Base-by-base conservation (phyloP, 176 grass and related monocot genomes). In the Rhynchospora tenuis region DNA sequence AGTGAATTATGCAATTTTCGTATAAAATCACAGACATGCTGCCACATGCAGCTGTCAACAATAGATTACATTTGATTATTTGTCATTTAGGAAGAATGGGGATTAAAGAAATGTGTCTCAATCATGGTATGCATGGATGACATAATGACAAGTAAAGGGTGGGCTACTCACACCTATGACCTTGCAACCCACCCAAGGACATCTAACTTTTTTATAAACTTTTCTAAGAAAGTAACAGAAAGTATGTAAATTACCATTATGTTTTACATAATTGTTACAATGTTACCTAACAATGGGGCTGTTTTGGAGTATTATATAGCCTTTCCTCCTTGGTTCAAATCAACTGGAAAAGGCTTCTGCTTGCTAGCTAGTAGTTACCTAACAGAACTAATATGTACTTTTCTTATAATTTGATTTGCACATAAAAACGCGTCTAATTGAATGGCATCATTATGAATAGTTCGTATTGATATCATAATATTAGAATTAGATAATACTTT, bases 41-140 rank as follows among this genome's bases (percentile, higher is more conserved):
- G 48, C 2, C 72, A 76, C 72, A 55, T 75, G 72, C 20, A 52
- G 33, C 59, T 81, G 63, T 76, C 78, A 63, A 87, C 79, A 45
- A 42, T 83, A 75, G 51, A 76, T 69, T 76, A 72, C 64, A 54
- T 23, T 85, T 45, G 7, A 46, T 86, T 57, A n/a, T 70, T 84
- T 86, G 86, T 58, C 63, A 48, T 80, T 26, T 57, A 24, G 56
- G 68, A 58, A 10, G 81, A 71, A 51, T 23, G 20, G 59, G 48
- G 48, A 76, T 85, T 85, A 7, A 84, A 86, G 45, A 93, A 88
- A 55, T 31, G 46, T 80, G 86, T 69, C 42, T 85, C 65, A 94
- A 94, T 91, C 84, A 91, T 93, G 81, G 79, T 79, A 69, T 86
- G 76, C 84, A 93, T 88, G 67, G 83, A 66, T 59, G 42, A 66